A percentile compares a stretch with the other conserved stretches of the same genome.
Evolutionary conservation across 306 rosid genomes (phyloP).

Genomic region (Inga oerstediana): DNA sequence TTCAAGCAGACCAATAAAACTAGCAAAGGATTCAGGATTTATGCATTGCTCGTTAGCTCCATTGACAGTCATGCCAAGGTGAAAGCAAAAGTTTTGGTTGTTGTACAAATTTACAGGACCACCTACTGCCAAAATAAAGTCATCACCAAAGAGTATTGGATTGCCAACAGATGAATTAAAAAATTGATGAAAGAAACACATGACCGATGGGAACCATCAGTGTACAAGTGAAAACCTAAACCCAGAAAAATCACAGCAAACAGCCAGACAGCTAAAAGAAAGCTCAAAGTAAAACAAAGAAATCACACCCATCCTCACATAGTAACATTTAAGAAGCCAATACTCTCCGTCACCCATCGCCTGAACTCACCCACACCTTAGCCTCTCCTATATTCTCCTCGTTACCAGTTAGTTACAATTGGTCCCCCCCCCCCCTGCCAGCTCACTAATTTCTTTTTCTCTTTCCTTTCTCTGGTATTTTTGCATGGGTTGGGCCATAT

Average conservation of each 20-base stretch:
- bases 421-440: background rate
- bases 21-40: conserved; percentile 83
- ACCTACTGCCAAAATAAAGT: conserved; percentile 45
- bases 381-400: background rate
- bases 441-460: background rate
- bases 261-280: background rate
- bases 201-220: background rate
- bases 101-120: conserved; percentile 71
- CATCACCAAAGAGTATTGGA: conserved; percentile 27
- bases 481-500: background rate
- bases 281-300: background rate
- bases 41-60: conserved; percentile 72
- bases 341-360: background rate
- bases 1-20: conserved; percentile 81
- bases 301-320: background rate
- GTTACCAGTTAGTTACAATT: background rate
- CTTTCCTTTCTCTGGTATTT: background rate
- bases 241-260: background rate
- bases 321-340: background rate
- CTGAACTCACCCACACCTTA: background rate
- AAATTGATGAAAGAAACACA: conserved; percentile 1
- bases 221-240: background rate
- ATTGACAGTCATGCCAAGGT: conserved; percentile 57
- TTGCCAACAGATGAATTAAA: conserved; percentile 23
- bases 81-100: conserved; percentile 70